Evolutionary conservation across 2,329 filamentous ascomycete genomes (phyloP), one percentile per base, ranked within the genome.

Genomic region (Diaporthe caulivora): DNA sequence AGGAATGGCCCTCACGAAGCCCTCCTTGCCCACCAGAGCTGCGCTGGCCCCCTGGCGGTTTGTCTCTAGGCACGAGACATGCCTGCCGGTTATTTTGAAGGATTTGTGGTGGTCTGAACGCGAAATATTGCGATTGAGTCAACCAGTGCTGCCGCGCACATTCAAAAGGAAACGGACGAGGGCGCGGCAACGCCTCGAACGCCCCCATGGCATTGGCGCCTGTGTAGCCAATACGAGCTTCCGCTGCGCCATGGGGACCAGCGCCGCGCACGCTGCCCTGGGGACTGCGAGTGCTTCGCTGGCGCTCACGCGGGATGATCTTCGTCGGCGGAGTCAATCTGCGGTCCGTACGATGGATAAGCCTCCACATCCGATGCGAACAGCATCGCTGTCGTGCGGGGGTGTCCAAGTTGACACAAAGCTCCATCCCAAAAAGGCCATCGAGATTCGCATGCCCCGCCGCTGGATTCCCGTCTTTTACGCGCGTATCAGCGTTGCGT

Each of bases 361-460:
- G 69, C 44, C 69, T 62, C 69, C 29, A 54, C 31, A 55, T 42
- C 26, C 31, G 69, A 54, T 62, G 69, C 55, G 24, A 51, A 62
- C 44, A 31, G 18, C 21, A 44, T 13, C 10, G 69, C 55, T 40
- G 26, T 31, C 44, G 10, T 71, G 68, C 60, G 68, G 44, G 44
- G 44, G 44, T 58, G 24, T 21, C 15, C 55, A 29, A 53, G 17
- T 49, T 24, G 57, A 51, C 51, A 21, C 37, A 44, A 53, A 17
- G 34, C 34, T 21, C 53, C 53, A 54, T 42, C 17, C 11, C 8
- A 9, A n/a, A 11, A 9, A 18, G 24, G 31, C 40, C 31, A 67
- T 67, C 62, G 44, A 42, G 58, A 62, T 53, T 37, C 24, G 55
- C 47, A 40, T 37, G 31, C 31, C 55, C 34, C 34, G 53, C 67